These are phyloP conservation scores for Pugionium cornutum DNA, from an alignment of 345 rosid species.

Conservation along the genomic window DNA sequence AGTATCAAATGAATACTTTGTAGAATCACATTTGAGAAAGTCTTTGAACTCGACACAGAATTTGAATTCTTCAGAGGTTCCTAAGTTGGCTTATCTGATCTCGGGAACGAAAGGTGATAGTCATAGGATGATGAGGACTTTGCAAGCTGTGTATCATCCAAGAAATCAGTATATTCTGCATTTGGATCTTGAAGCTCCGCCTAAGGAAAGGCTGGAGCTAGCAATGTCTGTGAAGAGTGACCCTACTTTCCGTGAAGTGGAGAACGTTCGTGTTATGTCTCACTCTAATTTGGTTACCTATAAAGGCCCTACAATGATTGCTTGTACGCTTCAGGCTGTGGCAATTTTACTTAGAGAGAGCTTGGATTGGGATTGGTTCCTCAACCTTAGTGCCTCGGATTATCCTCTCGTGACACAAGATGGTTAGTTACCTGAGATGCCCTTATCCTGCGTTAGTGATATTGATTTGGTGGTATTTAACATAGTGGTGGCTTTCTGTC, in stretches of 20 bases:
- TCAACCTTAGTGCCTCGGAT: constrained; percentile 91
- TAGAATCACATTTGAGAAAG: constrained; percentile 62
- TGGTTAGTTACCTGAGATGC: constrained; percentile 46
- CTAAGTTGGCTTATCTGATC: constrained; percentile 70
- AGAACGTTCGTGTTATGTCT: constrained; percentile 67
- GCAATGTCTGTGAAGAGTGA: constrained; percentile 56
- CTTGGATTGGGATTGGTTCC: constrained; percentile 93
- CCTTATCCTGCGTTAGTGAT: neutral
- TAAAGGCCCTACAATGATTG: constrained; percentile 92
- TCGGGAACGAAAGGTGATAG: constrained; percentile 86
- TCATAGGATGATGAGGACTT: constrained; percentile 63
- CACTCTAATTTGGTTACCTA: constrained; percentile 86
- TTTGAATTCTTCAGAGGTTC: constrained; percentile 41
- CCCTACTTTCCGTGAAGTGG: constrained; percentile 53
- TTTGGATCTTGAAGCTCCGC: constrained; percentile 77
- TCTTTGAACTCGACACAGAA: constrained; percentile 36
- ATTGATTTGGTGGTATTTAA: constrained; percentile 5
- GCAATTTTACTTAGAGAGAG: constrained; percentile 71
- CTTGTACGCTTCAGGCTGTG: constrained; percentile 86
- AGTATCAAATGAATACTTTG: constrained; percentile 64
- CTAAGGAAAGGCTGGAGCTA: constrained; percentile 71
- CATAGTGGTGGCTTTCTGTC: neutral
- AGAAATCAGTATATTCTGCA: constrained; percentile 79
- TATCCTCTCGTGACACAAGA: constrained; percentile 92
- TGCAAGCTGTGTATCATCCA: constrained; percentile 85